A percentile compares a stretch with the other conserved stretches of the same genome.
Conservation (phyloP, 495 filamentous ascomycete genomes). For the Neurospora pannonica region DNA sequence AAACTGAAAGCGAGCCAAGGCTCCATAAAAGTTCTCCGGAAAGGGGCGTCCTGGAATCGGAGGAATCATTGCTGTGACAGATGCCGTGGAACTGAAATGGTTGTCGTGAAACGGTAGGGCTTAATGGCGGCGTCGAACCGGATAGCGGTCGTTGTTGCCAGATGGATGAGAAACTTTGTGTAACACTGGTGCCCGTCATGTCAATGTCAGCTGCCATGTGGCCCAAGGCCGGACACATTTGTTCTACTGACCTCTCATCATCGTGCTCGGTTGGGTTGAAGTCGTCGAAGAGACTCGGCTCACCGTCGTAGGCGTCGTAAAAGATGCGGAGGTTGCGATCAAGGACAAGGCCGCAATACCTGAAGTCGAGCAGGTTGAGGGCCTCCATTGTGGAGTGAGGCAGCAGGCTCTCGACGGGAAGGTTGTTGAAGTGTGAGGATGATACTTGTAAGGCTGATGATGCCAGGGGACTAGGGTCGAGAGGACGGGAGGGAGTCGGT, state of each 20-base stretch:
- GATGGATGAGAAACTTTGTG: not conserved
- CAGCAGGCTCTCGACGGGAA: not conserved
- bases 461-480: not conserved
- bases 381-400: not conserved
- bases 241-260: not conserved
- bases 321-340: not conserved
- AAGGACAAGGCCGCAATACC: not conserved
- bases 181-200: not conserved
- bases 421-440: not conserved
- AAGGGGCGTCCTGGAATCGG: not conserved
- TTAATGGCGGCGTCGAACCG: not conserved
- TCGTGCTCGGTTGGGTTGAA: not conserved
- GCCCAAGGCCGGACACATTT: not conserved
- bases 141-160: not conserved
- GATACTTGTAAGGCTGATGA: not conserved
- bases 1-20: not conserved
- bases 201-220: not conserved
- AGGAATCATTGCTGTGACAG: not conserved
- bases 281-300: not conserved
- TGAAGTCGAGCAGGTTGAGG: not conserved
- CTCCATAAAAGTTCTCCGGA: not conserved
- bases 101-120: not conserved
- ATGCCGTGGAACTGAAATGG: not conserved
- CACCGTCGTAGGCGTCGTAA: not conserved
- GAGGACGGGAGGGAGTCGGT: not conserved